phyloP scores from a whole-genome alignment of 2,329 filamentous ascomycete species.

The Rhexocercosporidium sp. region DNA sequence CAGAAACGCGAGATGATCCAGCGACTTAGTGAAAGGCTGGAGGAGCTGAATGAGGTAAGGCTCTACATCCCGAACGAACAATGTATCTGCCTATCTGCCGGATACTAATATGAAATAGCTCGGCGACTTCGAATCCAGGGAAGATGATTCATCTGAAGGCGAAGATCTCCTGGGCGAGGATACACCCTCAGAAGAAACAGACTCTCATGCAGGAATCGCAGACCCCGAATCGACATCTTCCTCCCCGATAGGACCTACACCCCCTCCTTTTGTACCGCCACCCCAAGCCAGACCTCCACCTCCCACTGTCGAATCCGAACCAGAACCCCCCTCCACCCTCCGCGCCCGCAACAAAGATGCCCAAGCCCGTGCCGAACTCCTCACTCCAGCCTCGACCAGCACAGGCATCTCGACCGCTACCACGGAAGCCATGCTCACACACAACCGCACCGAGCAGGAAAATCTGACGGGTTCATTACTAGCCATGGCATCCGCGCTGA shows the following conservation, averaged over 20 bases:
- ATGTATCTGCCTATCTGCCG: slow-evolving; percentile 15
- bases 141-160: slow-evolving; percentile 50
- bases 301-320: slow-evolving; percentile 13
- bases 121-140: slow-evolving; percentile 30
- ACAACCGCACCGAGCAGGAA: slow-evolving; percentile 84
- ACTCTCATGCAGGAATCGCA: slow-evolving; percentile 27
- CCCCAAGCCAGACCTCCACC: slow-evolving; percentile 6
- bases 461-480: slow-evolving; percentile 81
- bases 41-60: slow-evolving; percentile 68
- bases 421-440: slow-evolving; percentile 74
- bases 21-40: slow-evolving; percentile 66
- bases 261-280: slow-evolving; percentile 13
- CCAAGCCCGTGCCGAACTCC: slow-evolving; percentile 28
- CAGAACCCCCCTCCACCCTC: slow-evolving; percentile 28
- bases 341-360: slow-evolving; percentile 33
- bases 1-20: slow-evolving; percentile 70
- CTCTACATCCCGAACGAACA: background rate
- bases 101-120: slow-evolving; percentile 22
- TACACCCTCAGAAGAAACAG: slow-evolving; percentile 51
- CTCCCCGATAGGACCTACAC: slow-evolving; percentile 23
- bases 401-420: slow-evolving; percentile 53
- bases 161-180: slow-evolving; percentile 63
- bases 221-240: slow-evolving; percentile 22
- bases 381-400: slow-evolving; percentile 30
- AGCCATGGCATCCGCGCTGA: slow-evolving; percentile 77